Evolutionary conservation across 352 stramenopile species (phyloP).

Genomic region (Globisporangium cylindrosporum): DNA sequence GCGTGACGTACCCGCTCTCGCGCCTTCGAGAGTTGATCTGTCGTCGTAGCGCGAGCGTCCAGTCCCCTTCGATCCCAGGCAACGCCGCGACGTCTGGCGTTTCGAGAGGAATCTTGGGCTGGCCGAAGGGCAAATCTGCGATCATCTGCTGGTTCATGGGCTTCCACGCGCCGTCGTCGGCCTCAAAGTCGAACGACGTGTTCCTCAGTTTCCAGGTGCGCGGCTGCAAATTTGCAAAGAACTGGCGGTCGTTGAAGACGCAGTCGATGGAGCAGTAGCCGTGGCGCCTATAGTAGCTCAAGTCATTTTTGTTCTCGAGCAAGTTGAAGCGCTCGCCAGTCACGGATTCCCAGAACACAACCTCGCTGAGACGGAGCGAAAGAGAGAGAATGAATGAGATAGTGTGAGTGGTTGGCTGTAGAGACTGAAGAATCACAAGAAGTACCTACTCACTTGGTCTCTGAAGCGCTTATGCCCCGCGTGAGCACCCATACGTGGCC

Average conservation of each 20-base stretch:
- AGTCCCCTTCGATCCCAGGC: slow-evolving; percentile 45
- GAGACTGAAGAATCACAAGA: not conserved
- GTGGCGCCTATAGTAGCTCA: slow-evolving; percentile 13
- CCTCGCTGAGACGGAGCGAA: slow-evolving; percentile 11
- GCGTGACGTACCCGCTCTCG: slow-evolving; percentile 49
- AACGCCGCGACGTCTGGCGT: slow-evolving; percentile 30
- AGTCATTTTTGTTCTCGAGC: slow-evolving; percentile 21
- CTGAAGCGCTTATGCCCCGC: slow-evolving; percentile 21
- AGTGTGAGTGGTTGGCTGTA: too few relatives aligned
- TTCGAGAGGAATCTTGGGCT: slow-evolving; percentile 26
- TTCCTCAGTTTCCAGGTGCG: slow-evolving; percentile 41
- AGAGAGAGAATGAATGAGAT: too few relatives aligned
- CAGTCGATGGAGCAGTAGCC: slow-evolving; percentile 79
- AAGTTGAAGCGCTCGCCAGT: slow-evolving; percentile 52
- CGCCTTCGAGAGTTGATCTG: slow-evolving; percentile 42
- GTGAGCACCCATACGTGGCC: slow-evolving; percentile 85
- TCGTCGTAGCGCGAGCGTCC: slow-evolving; percentile 34
- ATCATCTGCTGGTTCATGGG: slow-evolving; percentile 49
- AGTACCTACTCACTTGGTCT: slow-evolving; percentile 14
- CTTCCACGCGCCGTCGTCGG: slow-evolving; percentile 57
- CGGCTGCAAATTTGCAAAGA: slow-evolving; percentile 79
- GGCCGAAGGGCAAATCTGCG: slow-evolving; percentile 33
- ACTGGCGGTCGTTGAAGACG: slow-evolving; percentile 69
- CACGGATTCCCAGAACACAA: slow-evolving; percentile 75
- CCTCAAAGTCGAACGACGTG: slow-evolving; percentile 55